Evolutionary conservation across 2,329 filamentous ascomycete species (phyloP).

Genomic region (Cytospora paraplurivora): DNA sequence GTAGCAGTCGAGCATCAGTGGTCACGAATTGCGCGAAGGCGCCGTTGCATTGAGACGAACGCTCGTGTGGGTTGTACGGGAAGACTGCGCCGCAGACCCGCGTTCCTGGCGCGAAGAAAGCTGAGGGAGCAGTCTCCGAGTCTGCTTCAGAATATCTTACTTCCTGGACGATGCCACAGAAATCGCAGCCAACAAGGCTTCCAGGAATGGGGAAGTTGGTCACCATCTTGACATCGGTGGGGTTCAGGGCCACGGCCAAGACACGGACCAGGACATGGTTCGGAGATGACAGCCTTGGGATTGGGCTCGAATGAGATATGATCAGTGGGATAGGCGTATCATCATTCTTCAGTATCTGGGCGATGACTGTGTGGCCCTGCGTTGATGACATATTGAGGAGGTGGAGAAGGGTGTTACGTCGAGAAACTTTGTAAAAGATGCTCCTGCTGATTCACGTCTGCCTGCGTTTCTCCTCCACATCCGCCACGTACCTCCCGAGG

Average conservation of each 20-base stretch:
- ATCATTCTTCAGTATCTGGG: no score
- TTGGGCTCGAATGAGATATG: no score
- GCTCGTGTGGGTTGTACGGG: constrained; percentile 13
- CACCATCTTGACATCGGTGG: constrained; percentile 37
- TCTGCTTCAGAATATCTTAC: no score
- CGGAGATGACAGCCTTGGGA: neutral
- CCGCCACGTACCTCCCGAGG: no score
- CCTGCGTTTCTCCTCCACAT: no score
- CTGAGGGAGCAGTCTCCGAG: neutral
- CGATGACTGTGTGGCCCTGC: no score
- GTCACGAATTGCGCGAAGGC: constrained; percentile 13
- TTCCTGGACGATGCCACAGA: constrained; percentile 34
- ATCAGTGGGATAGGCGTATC: no score
- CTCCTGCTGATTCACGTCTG: no score
- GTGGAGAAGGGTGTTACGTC: no score
- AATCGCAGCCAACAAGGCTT: constrained; percentile 36
- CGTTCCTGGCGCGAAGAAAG: constrained; percentile 17
- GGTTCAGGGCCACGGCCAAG: constrained; percentile 37
- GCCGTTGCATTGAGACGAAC: neutral
- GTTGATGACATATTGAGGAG: no score
- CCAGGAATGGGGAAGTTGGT: constrained; percentile 31
- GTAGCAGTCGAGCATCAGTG: neutral
- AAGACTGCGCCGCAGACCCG: constrained; percentile 29
- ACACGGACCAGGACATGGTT: constrained; percentile 13
- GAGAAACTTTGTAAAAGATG: no score